phyloP scores from a whole-genome alignment of 2,329 filamentous ascomycete species.

The Neospermospora avenae region DNA sequence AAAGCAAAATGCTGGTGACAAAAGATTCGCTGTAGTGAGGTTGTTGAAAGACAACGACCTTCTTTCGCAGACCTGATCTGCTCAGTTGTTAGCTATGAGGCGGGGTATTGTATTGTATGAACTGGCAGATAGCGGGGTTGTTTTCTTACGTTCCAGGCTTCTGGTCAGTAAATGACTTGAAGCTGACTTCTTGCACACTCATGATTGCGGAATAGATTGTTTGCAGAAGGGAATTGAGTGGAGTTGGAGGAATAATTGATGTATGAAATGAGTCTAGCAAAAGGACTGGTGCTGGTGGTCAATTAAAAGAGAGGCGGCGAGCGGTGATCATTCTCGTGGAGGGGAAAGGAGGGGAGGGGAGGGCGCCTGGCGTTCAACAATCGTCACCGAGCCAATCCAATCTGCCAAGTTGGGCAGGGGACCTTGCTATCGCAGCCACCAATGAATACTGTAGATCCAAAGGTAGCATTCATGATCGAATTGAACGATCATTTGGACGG shows the following conservation, averaged over 20 bases:
- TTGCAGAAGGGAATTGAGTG: slow-evolving; percentile 10
- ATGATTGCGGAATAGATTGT: slow-evolving; percentile 46
- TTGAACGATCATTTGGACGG: background rate
- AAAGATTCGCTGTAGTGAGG: slow-evolving; percentile 95
- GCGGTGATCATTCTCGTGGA: background rate
- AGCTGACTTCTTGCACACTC: slow-evolving; percentile 74
- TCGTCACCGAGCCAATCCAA: slow-evolving; percentile 1
- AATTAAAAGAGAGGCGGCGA: slow-evolving; percentile 7
- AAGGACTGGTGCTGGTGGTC: background rate
- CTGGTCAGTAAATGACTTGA: slow-evolving; percentile 89
- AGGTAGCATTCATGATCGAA: too few species aligned
- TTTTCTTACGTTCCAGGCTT: slow-evolving; percentile 94
- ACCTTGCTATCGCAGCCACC: background rate
- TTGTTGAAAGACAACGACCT: slow-evolving; percentile 96
- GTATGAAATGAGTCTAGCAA: background rate
- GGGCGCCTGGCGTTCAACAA: background rate
- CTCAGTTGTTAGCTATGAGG: slow-evolving; percentile 30
- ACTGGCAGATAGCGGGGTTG: slow-evolving; percentile 26
- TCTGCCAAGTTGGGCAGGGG: background rate
- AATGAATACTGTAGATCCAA: background rate
- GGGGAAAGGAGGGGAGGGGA: background rate
- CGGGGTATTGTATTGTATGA: slow-evolving; percentile 22
- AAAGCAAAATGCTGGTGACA: slow-evolving; percentile 87
- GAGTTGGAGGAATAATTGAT: background rate
- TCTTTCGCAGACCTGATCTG: slow-evolving; percentile 97